A percentile compares a stretch with the other conserved stretches of the same genome.
Evolutionary conservation across 2,329 filamentous ascomycete genomes (phyloP).

Genomic region (Penicillium sp.): DNA sequence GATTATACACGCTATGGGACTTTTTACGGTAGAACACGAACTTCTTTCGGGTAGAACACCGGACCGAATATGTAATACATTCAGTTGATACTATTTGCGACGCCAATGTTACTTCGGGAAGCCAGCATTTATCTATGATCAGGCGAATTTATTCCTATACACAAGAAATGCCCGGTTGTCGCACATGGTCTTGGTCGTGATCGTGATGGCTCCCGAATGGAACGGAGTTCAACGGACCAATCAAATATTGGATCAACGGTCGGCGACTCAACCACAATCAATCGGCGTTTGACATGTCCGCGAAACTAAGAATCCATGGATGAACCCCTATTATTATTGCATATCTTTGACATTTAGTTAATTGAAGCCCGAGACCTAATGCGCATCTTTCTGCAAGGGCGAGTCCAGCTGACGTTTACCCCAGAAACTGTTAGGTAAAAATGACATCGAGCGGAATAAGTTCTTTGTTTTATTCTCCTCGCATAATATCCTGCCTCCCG

Average conservation of each 20-base stretch:
- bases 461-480: background rate
- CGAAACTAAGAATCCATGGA: background rate
- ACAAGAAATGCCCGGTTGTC: background rate
- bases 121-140: background rate
- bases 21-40: background rate
- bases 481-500: background rate
- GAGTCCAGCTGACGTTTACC: background rate
- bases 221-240: background rate
- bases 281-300: constrained; percentile 3
- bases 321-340: constrained; percentile 1
- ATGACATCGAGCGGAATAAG: background rate
- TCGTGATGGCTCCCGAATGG: background rate
- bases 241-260: background rate
- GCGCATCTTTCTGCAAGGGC: background rate
- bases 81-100: background rate
- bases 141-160: background rate
- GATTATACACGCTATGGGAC: background rate
- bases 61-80: background rate
- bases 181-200: background rate
- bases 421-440: background rate
- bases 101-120: background rate
- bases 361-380: background rate
- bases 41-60: background rate
- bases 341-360: background rate
- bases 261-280: background rate